These are phyloP conservation scores for Fusarium pseudocircinatum DNA, from an alignment of 2,329 filamentous ascomycete species.

Conservation along the genomic window DNA sequence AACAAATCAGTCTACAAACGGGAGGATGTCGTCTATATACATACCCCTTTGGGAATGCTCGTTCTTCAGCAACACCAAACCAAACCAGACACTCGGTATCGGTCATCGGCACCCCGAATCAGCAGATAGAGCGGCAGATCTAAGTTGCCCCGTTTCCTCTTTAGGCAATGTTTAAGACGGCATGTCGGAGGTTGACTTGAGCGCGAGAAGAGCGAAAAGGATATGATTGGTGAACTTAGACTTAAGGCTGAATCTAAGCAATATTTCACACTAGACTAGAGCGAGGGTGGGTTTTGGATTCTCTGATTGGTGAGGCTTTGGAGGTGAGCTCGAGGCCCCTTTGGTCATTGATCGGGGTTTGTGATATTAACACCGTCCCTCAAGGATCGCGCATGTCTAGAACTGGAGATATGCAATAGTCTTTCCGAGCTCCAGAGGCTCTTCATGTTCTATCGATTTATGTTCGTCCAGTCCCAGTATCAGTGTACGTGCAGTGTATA, in stretches of 20 bases:
- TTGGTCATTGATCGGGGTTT: background rate
- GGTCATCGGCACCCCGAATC: conserved; percentile 34
- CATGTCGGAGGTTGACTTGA: conserved; percentile 37
- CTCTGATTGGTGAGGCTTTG: background rate
- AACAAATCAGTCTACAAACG: background rate
- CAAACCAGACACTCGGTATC: conserved; percentile 6
- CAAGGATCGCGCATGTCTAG: background rate
- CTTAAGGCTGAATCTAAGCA: background rate
- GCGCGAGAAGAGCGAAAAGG: conserved; percentile 31
- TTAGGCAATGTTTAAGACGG: conserved; percentile 14
- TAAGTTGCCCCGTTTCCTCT: conserved; percentile 23
- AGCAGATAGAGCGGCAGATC: conserved; percentile 4
- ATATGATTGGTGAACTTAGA: conserved; percentile 18
- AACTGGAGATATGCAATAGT: background rate
- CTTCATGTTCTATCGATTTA: background rate
- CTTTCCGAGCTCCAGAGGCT: background rate
- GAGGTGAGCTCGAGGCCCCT: background rate
- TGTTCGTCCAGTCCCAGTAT: background rate
- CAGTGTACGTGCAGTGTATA: background rate
- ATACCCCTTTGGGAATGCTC: background rate
- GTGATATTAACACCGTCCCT: background rate
- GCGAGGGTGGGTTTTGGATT: background rate
- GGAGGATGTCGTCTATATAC: background rate
- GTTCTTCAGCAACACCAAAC: background rate
- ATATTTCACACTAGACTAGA: background rate